Evolutionary conservation across 106 monocot genomes (phyloP).

Genomic region (Agapanthus africanus): DNA sequence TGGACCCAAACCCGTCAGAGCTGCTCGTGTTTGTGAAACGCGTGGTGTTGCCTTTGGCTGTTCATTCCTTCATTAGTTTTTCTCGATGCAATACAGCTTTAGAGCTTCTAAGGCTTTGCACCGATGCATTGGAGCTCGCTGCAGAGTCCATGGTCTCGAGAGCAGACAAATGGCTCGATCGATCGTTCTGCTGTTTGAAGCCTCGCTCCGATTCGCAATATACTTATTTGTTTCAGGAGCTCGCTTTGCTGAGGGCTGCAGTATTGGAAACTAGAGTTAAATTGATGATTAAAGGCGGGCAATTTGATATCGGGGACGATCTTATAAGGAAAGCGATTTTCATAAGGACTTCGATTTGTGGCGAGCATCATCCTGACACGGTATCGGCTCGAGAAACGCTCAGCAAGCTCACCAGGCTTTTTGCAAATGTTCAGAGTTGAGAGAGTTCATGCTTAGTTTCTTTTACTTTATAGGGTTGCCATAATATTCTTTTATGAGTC

Average conservation of each 20-base stretch:
- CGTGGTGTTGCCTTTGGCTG: slow-evolving; percentile 59
- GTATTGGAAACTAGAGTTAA: slow-evolving; percentile 81
- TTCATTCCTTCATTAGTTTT: slow-evolving; percentile 67
- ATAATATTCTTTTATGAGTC: slow-evolving; percentile 15
- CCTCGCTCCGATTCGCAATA: slow-evolving; percentile 33
- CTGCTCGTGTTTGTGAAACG: slow-evolving; percentile 46
- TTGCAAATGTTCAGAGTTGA: slow-evolving; percentile 54
- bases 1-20: slow-evolving; percentile 58
- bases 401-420: slow-evolving; percentile 71
- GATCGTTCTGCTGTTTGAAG: slow-evolving; percentile 37
- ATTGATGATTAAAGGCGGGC: slow-evolving; percentile 67
- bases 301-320: slow-evolving; percentile 65
- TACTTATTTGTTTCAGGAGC: slow-evolving; percentile 69
- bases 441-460: slow-evolving; percentile 8
- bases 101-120: slow-evolving; percentile 61
- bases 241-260: slow-evolving; percentile 57
- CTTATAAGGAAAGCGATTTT: slow-evolving; percentile 81
- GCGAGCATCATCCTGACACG: slow-evolving; percentile 84
- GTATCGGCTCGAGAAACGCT: slow-evolving; percentile 72
- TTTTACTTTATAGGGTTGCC: background rate
- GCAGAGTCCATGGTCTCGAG: slow-evolving; percentile 62
- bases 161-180: slow-evolving; percentile 54
- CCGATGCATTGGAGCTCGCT: slow-evolving; percentile 51
- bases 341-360: slow-evolving; percentile 71
- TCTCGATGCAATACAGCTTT: slow-evolving; percentile 77